Evolutionary conservation across 1,284 basidiomycete genomes (phyloP).

Genomic region (Cutaneotrichosporon cyanovorans): DNA sequence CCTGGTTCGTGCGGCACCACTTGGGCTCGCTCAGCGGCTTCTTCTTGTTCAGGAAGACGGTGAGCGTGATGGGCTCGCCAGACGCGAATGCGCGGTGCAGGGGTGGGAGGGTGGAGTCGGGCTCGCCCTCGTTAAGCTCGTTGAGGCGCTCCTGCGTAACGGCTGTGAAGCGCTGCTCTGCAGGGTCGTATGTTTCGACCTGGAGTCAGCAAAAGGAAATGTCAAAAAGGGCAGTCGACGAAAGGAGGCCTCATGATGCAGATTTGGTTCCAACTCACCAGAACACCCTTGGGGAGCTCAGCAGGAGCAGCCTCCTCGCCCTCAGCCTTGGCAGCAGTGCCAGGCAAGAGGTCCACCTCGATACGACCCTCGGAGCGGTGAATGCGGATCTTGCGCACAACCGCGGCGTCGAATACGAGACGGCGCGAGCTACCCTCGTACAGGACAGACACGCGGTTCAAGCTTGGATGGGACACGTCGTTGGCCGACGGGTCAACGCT

Average conservation of each 20-base stretch:
- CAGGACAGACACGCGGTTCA: conserved; percentile 69
- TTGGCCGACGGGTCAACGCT: conserved; percentile 7
- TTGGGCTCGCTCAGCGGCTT: conserved; percentile 86
- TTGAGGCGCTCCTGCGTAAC: conserved; percentile 25
- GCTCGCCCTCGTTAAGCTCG: conserved; percentile 22
- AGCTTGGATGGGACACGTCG: conserved; percentile 14
- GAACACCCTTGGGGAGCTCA: conserved; percentile 38
- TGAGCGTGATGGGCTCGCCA: conserved; percentile 31
- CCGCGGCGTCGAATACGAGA: conserved; percentile 79
- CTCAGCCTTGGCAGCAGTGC: conserved; percentile 1
- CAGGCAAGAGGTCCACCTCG: conserved; percentile 57
- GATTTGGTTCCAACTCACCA: conserved; percentile 45
- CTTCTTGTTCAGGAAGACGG: conserved; percentile 66
- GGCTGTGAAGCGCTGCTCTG: conserved; percentile 39
- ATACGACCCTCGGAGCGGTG: conserved; percentile 75
- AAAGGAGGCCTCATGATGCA: too few species aligned
- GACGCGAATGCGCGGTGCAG: conserved; percentile 16
- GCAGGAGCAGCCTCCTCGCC: conserved; percentile 7
- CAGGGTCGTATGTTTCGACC: conserved; percentile 40
- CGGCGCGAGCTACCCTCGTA: conserved; percentile 81
- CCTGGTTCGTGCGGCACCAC: conserved; percentile 90
- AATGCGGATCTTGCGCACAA: conserved; percentile 72
- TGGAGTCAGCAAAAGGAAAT: conserved; percentile 12
- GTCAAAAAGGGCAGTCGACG: too few species aligned
- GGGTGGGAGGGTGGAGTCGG: conserved; percentile 17